A percentile compares a stretch with the other conserved stretches of the same genome.
Evolutionary conservation across 148 eudicot species (phyloP).

Genomic region (Rhododendron simsii): DNA sequence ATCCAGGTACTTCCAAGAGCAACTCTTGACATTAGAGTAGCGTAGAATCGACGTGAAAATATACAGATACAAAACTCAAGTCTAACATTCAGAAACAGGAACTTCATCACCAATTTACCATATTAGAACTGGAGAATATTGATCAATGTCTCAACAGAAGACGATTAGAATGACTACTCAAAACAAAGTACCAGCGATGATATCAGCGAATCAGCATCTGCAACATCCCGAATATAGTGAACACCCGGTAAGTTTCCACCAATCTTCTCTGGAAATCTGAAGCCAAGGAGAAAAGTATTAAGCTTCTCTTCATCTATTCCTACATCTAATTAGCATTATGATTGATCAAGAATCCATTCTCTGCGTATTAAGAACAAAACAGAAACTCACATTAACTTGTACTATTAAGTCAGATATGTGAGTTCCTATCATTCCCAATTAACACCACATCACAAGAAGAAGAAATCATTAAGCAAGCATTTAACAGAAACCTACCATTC

Average conservation of each 20-base stretch:
- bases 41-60: neutral
- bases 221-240: conserved; percentile 94
- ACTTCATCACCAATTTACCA: neutral
- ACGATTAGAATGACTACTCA: neutral
- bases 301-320: neutral
- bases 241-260: conserved; percentile 94
- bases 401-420: neutral
- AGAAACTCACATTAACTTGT: neutral
- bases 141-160: neutral
- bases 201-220: conserved; percentile 81
- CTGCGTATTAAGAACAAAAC: neutral
- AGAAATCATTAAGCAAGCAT: neutral
- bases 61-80: neutral
- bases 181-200: conserved; percentile 65
- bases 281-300: conserved; percentile 8
- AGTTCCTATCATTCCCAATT: neutral
- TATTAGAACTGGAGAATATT: neutral
- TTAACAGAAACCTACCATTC: neutral
- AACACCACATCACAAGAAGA: neutral
- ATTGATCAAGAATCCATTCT: neutral
- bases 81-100: conserved; percentile 5
- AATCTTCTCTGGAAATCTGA: conserved; percentile 88
- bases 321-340: neutral
- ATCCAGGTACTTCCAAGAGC: neutral
- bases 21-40: neutral